phyloP scores from a whole-genome alignment of 1,284 basidiomycete genomes.

The Mycosarcoma mackinlayi region DNA sequence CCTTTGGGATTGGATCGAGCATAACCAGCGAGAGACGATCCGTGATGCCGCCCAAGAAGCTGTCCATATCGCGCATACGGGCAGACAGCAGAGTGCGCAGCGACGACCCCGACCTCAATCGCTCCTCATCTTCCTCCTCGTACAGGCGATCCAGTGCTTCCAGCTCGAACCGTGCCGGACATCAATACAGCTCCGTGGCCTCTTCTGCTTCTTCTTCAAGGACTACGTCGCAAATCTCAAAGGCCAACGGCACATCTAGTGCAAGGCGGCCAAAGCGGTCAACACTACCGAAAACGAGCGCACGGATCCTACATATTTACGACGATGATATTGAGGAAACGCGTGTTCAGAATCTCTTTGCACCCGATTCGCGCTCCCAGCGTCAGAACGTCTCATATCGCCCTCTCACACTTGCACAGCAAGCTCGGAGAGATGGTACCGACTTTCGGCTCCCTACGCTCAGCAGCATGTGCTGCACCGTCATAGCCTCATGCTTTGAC shows the following conservation, averaged over 20 bases:
- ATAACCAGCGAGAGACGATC: too few relatives aligned
- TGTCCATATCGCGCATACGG: constrained; percentile 32
- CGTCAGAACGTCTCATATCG: constrained; percentile 33
- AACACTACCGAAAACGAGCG: constrained; percentile 23
- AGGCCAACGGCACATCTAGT: neutral
- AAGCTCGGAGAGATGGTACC: constrained; percentile 22
- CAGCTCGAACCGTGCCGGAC: constrained; percentile 13
- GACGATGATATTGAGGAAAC: constrained; percentile 36
- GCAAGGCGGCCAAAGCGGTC: constrained; percentile 6
- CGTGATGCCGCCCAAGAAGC: constrained; percentile 34
- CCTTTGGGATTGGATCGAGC: too few relatives aligned
- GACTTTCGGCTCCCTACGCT: constrained; percentile 23
- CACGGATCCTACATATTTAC: constrained; percentile 30
- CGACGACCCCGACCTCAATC: constrained; percentile 42
- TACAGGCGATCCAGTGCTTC: constrained; percentile 2
- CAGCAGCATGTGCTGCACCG: constrained; percentile 17
- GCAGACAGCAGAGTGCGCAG: constrained; percentile 29
- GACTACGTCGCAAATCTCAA: neutral
- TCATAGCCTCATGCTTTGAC: constrained; percentile 31
- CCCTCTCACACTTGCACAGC: constrained; percentile 17
- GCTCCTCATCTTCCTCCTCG: constrained; percentile 13
- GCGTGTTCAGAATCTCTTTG: constrained; percentile 27
- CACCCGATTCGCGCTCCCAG: constrained; percentile 21
- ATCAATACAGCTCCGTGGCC: constrained; percentile 18
- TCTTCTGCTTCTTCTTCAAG: constrained; percentile 1